These are phyloP conservation scores for Xanthoconium purpureum DNA, from an alignment of 768 basidiomycete genomes.

Conservation along the genomic window DNA sequence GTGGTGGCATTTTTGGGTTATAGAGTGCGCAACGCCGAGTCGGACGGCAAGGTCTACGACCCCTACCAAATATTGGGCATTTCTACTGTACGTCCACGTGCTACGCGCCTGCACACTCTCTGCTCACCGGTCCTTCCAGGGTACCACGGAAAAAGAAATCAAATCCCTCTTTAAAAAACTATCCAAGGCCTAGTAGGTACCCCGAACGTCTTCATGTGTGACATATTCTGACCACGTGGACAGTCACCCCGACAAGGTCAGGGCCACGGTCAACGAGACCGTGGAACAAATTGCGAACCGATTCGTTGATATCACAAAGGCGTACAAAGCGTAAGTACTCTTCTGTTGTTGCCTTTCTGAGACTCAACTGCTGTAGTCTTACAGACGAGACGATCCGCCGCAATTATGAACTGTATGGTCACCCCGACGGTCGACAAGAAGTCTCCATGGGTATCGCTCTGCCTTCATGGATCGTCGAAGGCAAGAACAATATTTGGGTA, in stretches of 20 bases:
- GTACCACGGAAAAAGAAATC: constrained; percentile 80
- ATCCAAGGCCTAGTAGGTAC: constrained; percentile 74
- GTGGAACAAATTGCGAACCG: constrained; percentile 79
- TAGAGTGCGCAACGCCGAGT: constrained; percentile 50
- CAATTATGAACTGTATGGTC: constrained; percentile 85
- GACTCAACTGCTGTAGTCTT: constrained; percentile 44
- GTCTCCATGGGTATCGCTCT: constrained; percentile 93
- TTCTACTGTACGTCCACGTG: constrained; percentile 37
- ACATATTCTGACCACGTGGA: background rate
- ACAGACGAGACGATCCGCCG: constrained; percentile 91
- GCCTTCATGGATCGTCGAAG: constrained; percentile 89
- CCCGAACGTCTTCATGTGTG: background rate
- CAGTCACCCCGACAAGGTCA: constrained; percentile 97
- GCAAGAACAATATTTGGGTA: constrained; percentile 89
- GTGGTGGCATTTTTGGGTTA: constrained; percentile 66
- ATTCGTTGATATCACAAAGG: constrained; percentile 94
- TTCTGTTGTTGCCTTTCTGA: background rate
- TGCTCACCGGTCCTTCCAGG: constrained; percentile 36
- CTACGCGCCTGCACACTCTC: background rate
- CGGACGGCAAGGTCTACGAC: constrained; percentile 77
- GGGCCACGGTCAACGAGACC: constrained; percentile 76
- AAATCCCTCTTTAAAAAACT: constrained; percentile 94
- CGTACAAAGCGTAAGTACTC: constrained; percentile 81
- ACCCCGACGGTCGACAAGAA: constrained; percentile 97
- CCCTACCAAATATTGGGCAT: constrained; percentile 94